Conservation (phyloP, 2,329 filamentous ascomycete genomes). For the Mycosphaerella arachidis region DNA sequence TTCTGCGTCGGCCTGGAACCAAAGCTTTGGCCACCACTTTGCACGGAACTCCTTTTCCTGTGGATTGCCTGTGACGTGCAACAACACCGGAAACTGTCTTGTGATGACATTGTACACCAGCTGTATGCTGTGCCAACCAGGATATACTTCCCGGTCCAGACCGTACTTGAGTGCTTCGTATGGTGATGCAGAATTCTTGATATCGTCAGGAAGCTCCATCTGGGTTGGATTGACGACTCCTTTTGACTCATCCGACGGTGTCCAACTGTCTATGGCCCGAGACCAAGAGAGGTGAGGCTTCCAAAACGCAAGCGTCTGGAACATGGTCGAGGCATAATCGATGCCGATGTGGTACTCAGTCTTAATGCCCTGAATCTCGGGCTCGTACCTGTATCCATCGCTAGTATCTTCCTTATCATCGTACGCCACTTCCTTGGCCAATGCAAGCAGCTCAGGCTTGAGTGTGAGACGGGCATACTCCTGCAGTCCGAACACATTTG, state of each 20-base stretch:
- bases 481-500: constrained; percentile 51
- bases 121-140: constrained; percentile 12
- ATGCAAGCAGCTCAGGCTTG: constrained; percentile 21
- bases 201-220: constrained; percentile 21
- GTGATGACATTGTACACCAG: constrained; percentile 30
- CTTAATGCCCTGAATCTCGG: constrained; percentile 16
- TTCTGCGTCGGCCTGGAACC: constrained; percentile 28
- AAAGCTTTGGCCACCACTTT: constrained; percentile 31
- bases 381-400: constrained; percentile 45
- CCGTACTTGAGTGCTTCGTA: constrained; percentile 18
- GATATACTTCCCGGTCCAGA: not conserved
- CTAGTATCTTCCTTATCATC: constrained; percentile 29
- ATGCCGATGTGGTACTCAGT: constrained; percentile 23
- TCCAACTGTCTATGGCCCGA: constrained; percentile 32
- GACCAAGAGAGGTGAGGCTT: constrained; percentile 33
- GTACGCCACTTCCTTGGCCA: constrained; percentile 33
- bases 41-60: constrained; percentile 27
- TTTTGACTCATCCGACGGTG: constrained; percentile 3
- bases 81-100: constrained; percentile 21
- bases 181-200: constrained; percentile 22
- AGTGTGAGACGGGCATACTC: constrained; percentile 36
- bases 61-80: constrained; percentile 28
- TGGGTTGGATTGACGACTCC: constrained; percentile 14
- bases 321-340: constrained; percentile 21
- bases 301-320: constrained; percentile 30